phyloP scores from a whole-genome alignment of 108 stramenopile genomes.

The Pseudonitzschia multiseries region DNA sequence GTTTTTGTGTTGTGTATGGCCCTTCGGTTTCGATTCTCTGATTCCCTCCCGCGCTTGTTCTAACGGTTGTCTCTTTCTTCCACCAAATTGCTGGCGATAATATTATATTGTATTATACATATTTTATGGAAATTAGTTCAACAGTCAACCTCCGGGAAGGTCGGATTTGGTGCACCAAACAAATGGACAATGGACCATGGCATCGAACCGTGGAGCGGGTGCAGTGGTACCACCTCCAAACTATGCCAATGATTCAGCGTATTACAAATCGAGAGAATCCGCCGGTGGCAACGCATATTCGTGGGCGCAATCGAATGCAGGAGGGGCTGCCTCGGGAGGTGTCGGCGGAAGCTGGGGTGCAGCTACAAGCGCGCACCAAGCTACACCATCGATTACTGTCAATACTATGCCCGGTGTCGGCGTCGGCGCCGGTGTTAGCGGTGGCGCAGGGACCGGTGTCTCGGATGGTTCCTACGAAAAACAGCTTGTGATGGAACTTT shows the following conservation, averaged over 20 bases:
- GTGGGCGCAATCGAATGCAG: slow-evolving; percentile 45
- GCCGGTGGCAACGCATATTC: slow-evolving; percentile 42
- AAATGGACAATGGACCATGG: slow-evolving; percentile 89
- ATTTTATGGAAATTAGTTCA: slow-evolving; percentile 27
- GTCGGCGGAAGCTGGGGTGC: slow-evolving; percentile 67
- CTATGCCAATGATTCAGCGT: slow-evolving; percentile 51
- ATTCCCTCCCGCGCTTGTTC: too few relatives aligned
- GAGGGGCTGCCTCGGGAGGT: slow-evolving; percentile 36
- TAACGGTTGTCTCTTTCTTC: too few relatives aligned
- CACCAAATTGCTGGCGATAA: background rate
- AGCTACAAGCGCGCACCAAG: slow-evolving; percentile 34
- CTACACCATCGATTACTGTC: slow-evolving; percentile 36
- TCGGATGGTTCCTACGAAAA: slow-evolving; percentile 88
- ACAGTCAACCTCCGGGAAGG: slow-evolving; percentile 68
- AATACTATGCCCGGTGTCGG: slow-evolving; percentile 12
- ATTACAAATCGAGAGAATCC: slow-evolving; percentile 66
- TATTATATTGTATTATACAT: too few relatives aligned
- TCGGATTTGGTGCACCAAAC: slow-evolving; percentile 68
- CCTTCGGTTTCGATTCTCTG: too few relatives aligned
- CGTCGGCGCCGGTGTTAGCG: slow-evolving; percentile 18
- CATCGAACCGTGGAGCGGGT: slow-evolving; percentile 80
- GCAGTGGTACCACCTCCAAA: slow-evolving; percentile 45
- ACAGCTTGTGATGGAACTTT: slow-evolving; percentile 87
- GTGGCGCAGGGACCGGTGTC: slow-evolving; percentile 46
- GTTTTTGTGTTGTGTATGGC: too few relatives aligned